phyloP scores from a whole-genome alignment of 495 filamentous ascomycete species.

The Penicillium crystallinum region DNA sequence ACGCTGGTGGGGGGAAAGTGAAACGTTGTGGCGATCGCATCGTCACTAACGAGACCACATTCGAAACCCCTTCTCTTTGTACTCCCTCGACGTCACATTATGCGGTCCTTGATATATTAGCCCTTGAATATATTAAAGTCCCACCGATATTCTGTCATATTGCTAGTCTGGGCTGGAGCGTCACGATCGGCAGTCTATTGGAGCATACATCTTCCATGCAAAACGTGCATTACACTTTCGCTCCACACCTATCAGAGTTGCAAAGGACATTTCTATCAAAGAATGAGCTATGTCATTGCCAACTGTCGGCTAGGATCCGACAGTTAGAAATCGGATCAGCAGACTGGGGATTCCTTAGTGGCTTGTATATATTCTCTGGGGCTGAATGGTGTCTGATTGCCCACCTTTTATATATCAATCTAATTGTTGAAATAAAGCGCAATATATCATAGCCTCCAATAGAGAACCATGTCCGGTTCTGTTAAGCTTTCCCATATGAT shows the following conservation, averaged over 20 bases:
- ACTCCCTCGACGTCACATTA: conserved; percentile 7
- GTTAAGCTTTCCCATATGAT: neutral
- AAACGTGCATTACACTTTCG: neutral
- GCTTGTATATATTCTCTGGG: neutral
- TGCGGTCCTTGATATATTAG: neutral
- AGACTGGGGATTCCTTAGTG: neutral
- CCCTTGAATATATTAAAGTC: neutral
- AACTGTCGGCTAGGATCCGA: conserved; percentile 1
- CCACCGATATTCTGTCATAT: conserved; percentile 6
- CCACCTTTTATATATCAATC: neutral
- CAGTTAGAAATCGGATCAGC: neutral
- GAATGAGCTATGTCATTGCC: neutral
- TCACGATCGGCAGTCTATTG: conserved; percentile 1
- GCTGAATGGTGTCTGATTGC: neutral
- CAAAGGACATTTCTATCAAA: neutral
- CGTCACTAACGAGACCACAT: neutral
- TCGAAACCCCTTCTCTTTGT: conserved; percentile 1
- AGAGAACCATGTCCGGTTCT: neutral
- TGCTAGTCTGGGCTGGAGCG: neutral
- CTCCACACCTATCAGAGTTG: conserved; percentile 2
- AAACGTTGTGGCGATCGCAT: conserved; percentile 7
- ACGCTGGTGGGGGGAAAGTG: conserved; percentile 1
- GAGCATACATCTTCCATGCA: conserved; percentile 4
- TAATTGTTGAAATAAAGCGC: neutral
- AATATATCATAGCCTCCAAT: neutral